These are phyloP conservation scores for Calocybe cyanea DNA, from an alignment of 768 basidiomycete species.

Conservation along the genomic window DNA sequence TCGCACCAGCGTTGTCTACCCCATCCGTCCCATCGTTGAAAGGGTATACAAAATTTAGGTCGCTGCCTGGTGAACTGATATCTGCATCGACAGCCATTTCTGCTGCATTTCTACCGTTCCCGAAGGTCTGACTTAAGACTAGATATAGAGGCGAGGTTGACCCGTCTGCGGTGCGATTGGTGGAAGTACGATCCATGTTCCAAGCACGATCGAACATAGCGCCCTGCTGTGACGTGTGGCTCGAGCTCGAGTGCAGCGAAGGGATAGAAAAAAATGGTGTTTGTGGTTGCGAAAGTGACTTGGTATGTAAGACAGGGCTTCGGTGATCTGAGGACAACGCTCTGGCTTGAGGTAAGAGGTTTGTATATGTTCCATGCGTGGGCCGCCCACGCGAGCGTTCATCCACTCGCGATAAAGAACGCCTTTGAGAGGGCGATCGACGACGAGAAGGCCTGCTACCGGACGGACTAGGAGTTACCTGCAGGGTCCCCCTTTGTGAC, in stretches of 20 bases:
- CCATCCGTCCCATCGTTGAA: constrained; percentile 10
- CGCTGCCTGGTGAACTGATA: background rate
- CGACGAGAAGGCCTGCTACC: background rate
- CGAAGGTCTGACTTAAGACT: background rate
- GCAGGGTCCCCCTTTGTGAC: background rate
- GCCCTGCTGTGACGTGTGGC: background rate
- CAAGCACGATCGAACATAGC: constrained; percentile 8
- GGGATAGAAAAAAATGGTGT: constrained; percentile 10
- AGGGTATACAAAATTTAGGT: constrained; percentile 15
- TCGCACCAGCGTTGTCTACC: constrained; percentile 6
- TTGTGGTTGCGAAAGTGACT: constrained; percentile 10
- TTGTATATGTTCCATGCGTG: background rate
- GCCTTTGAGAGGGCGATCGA: constrained; percentile 11
- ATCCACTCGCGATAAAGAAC: constrained; percentile 4
- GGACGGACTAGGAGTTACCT: background rate
- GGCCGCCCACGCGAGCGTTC: constrained; percentile 8
- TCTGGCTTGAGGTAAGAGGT: background rate
- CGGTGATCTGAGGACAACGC: constrained; percentile 1
- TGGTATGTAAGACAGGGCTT: constrained; percentile 6
- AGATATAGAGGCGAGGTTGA: background rate
- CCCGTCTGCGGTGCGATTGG: constrained; percentile 1
- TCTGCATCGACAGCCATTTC: constrained; percentile 13
- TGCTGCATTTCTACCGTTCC: background rate
- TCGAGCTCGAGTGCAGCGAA: constrained; percentile 5
- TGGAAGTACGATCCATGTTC: constrained; percentile 6